Evolutionary conservation across 768 basidiomycete species (phyloP).

Genomic region (Leucocoprinus sp.): DNA sequence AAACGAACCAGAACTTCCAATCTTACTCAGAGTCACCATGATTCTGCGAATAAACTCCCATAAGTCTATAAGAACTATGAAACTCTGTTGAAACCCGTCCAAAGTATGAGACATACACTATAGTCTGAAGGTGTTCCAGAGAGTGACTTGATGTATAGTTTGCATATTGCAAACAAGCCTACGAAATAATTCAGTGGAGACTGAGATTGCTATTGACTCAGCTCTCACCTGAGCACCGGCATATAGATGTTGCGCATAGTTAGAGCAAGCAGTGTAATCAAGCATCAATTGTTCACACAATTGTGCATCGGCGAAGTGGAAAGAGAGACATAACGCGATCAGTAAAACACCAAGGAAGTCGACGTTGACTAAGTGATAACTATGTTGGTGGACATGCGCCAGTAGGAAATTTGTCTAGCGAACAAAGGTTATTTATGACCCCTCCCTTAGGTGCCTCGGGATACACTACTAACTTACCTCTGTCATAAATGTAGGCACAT

Average conservation of each 20-base stretch:
- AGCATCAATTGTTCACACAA: slow-evolving; percentile 16
- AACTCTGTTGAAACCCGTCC: not conserved
- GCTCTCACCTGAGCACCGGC: slow-evolving; percentile 18
- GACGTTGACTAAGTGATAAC: slow-evolving; percentile 5
- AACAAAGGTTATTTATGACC: not conserved
- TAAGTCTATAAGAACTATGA: slow-evolving; percentile 15
- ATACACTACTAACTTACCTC: slow-evolving; percentile 11
- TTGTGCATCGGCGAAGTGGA: slow-evolving; percentile 18
- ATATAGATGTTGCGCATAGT: slow-evolving; percentile 18
- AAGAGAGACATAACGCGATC: slow-evolving; percentile 18
- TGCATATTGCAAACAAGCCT: slow-evolving; percentile 20
- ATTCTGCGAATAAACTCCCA: slow-evolving; percentile 23
- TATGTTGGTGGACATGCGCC: slow-evolving; percentile 3
- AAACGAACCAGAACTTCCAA: not conserved
- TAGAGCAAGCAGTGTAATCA: slow-evolving; percentile 11
- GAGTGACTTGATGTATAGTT: slow-evolving; percentile 19
- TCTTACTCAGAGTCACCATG: slow-evolving; percentile 21
- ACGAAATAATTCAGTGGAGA: not conserved
- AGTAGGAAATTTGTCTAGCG: slow-evolving; percentile 3
- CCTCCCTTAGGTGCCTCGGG: slow-evolving; percentile 5
- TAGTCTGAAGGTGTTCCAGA: slow-evolving; percentile 19
- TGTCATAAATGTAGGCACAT: slow-evolving; percentile 17
- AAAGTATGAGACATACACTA: slow-evolving; percentile 15
- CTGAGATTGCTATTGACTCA: not conserved
- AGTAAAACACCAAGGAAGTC: slow-evolving; percentile 18